These are phyloP conservation scores for Hsuehochloa calcarea DNA, from an alignment of 176 grass and related monocot genomes.

Conservation along the genomic window DNA sequence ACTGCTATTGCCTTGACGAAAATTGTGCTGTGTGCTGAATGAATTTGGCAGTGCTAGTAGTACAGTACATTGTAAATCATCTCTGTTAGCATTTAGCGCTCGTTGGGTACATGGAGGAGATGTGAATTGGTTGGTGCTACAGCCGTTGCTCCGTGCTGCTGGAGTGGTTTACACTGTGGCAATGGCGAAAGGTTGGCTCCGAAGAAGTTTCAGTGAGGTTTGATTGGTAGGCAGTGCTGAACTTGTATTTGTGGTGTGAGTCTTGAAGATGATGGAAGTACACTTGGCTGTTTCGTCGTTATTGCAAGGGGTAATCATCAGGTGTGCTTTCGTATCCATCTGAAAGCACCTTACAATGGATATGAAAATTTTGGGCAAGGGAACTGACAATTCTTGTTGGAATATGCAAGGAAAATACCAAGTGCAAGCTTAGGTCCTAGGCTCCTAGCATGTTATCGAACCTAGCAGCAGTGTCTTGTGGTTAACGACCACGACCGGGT, in stretches of 20 bases:
- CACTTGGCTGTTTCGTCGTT: neutral
- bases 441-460: neutral
- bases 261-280: neutral
- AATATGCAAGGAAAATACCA: neutral
- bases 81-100: neutral
- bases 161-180: neutral
- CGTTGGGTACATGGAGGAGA: neutral
- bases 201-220: no score
- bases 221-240: neutral
- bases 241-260: neutral
- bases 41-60: neutral
- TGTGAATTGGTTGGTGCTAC: neutral
- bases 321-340: neutral
- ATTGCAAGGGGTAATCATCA: neutral
- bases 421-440: neutral
- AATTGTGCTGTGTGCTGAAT: neutral
- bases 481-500: neutral
- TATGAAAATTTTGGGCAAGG: neutral
- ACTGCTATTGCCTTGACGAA: neutral
- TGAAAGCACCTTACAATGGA: neutral
- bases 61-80: neutral
- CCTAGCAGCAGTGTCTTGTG: neutral
- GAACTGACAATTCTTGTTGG: no score
- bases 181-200: neutral
- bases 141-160: neutral